phyloP scores from a whole-genome alignment of 2,329 filamentous ascomycete genomes.

The Alternaria postmessia region DNA sequence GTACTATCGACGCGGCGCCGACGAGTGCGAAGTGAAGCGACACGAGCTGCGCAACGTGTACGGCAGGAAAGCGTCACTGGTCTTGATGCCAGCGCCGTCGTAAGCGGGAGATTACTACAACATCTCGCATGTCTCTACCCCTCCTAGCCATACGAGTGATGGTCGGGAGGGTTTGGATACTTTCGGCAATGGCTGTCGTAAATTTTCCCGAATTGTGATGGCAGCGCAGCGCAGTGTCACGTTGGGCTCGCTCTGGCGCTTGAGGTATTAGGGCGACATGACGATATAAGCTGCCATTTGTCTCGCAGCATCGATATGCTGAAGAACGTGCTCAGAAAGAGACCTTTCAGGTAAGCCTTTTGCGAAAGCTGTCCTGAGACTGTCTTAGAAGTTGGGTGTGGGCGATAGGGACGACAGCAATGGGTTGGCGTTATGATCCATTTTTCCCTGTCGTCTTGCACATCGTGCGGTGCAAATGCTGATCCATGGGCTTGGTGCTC shows the following conservation, averaged over 20 bases:
- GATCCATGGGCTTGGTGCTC: slow-evolving; percentile 13
- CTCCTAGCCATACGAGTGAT: slow-evolving; percentile 11
- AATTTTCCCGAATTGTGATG: slow-evolving; percentile 6
- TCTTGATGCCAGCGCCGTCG: background rate
- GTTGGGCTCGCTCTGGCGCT: slow-evolving; percentile 3
- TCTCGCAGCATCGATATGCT: background rate
- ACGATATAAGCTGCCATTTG: slow-evolving; percentile 3
- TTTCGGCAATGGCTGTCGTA: slow-evolving; percentile 23
- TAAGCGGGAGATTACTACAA: slow-evolving; percentile 3
- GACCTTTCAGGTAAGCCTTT: background rate
- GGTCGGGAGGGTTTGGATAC: slow-evolving; percentile 18
- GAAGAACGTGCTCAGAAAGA: background rate
- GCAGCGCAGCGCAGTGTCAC: slow-evolving; percentile 8
- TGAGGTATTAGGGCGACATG: background rate
- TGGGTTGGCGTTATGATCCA: background rate
- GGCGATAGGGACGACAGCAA: slow-evolving; percentile 1
- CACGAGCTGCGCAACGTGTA: slow-evolving; percentile 1
- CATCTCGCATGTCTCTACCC: slow-evolving; percentile 13
- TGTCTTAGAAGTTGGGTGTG: background rate
- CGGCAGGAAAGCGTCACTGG: slow-evolving; percentile 8
- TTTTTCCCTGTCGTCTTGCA: background rate
- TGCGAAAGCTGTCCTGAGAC: background rate
- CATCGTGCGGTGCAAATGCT: background rate
- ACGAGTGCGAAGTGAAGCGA: background rate
- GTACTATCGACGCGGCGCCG: background rate